Conservation (phyloP, 106 monocot species). For the Amphibolis antarctica region DNA sequence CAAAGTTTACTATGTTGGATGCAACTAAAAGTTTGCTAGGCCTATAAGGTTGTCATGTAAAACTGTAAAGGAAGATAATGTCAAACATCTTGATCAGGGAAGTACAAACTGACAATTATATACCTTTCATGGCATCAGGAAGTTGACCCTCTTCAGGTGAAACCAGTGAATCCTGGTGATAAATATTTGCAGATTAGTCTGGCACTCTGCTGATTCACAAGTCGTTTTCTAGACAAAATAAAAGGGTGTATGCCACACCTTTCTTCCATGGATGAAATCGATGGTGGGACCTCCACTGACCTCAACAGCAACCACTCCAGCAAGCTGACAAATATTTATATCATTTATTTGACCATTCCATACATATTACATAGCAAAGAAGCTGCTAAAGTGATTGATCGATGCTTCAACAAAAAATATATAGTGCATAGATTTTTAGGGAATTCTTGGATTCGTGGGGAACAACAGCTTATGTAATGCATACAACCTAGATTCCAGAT, state of each 20-base stretch:
- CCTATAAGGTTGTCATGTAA: neutral
- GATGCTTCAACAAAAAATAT: no score
- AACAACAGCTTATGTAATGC: no score
- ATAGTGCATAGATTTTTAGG: no score
- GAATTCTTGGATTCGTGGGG: no score
- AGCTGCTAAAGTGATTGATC: neutral
- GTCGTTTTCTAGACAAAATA: neutral
- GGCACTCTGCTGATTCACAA: neutral
- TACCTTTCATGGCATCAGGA: conserved; percentile 20
- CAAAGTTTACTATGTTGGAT: no score
- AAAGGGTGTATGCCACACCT: conserved; percentile 23
- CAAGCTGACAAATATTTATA: conserved; percentile 35
- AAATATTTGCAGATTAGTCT: neutral
- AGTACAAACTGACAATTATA: neutral
- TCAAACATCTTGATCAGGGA: neutral
- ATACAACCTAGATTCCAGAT: no score
- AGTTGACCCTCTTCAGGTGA: conserved; percentile 17
- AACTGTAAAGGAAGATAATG: neutral
- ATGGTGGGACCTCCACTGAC: conserved; percentile 44
- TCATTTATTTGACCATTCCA: neutral
- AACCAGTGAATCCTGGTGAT: conserved; percentile 14
- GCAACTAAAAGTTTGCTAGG: neutral
- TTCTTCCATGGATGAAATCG: conserved; percentile 78
- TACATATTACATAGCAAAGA: neutral
- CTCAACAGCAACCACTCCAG: conserved; percentile 91